Conservation (phyloP, 2,329 filamentous ascomycete species). For the Colletotrichum siamense region DNA sequence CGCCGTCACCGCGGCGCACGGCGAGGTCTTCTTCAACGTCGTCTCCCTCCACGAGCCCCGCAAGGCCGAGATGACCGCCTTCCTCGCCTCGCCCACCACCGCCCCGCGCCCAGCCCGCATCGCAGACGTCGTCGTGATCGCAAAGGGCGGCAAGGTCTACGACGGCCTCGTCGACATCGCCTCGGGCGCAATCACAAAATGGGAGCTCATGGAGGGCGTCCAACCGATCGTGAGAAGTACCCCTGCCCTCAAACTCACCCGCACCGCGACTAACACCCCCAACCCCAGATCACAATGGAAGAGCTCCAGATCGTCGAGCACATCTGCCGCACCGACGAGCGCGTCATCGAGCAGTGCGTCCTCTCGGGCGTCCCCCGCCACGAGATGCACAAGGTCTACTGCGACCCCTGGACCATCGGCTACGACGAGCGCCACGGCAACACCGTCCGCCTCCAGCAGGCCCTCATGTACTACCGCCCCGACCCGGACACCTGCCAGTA, state of each 20-base stretch:
- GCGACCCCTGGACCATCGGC: conserved; percentile 95
- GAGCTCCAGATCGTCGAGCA: conserved; percentile 83
- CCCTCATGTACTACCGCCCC: conserved; percentile 93
- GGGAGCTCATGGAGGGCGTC: conserved; percentile 77
- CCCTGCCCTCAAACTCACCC: background rate
- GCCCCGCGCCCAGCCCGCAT: conserved; percentile 70
- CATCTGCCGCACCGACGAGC: conserved; percentile 76
- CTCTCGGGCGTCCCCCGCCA: conserved; percentile 80
- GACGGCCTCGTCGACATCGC: conserved; percentile 82
- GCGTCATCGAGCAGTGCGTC: conserved; percentile 88
- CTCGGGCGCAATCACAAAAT: conserved; percentile 70
- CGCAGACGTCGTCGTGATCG: conserved; percentile 85
- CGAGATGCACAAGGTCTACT: conserved; percentile 96
- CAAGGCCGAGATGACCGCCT: conserved; percentile 82
- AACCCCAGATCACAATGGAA: conserved; percentile 80
- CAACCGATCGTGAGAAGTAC: conserved; percentile 71
- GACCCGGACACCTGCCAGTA: conserved; percentile 88
- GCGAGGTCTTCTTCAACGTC: conserved; percentile 82
- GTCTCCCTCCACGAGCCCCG: conserved; percentile 85
- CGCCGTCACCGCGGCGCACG: conserved; percentile 72
- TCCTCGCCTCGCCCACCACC: conserved; percentile 71
- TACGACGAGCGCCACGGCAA: conserved; percentile 90
- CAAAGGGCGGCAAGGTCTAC: conserved; percentile 77
- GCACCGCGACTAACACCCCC: background rate
- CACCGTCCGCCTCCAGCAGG: conserved; percentile 82